Conservation (phyloP, 2,329 filamentous ascomycete genomes). For the Pseudogymnoascus sp. region DNA sequence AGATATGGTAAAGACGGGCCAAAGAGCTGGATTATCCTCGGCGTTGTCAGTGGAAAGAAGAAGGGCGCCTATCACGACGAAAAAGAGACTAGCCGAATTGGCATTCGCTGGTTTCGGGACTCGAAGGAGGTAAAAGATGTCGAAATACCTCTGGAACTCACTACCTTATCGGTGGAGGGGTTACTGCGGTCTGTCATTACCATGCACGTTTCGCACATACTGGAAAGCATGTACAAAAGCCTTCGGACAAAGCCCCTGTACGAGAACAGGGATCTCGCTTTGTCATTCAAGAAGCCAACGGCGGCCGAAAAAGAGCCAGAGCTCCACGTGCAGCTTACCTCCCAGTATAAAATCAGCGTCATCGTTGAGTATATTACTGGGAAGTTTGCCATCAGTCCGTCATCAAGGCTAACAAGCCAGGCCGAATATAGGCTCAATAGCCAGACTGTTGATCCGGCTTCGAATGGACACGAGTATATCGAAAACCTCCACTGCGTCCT, state of each 20-base stretch:
- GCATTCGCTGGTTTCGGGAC: conserved; percentile 76
- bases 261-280: conserved; percentile 47
- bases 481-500: conserved; percentile 56
- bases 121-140: conserved; percentile 64
- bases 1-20: conserved; percentile 48
- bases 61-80: conserved; percentile 36
- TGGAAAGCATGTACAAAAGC: conserved; percentile 58
- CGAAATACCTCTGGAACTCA: conserved; percentile 60
- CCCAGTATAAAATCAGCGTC: conserved; percentile 51
- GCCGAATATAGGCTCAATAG: conserved; percentile 60
- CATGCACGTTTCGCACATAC: conserved; percentile 63
- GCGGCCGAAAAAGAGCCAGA: conserved; percentile 59
- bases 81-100: conserved; percentile 47
- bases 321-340: conserved; percentile 63
- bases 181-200: conserved; percentile 70
- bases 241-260: conserved; percentile 56
- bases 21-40: conserved; percentile 89
- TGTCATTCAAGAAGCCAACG: conserved; percentile 51
- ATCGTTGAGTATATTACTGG: conserved; percentile 73
- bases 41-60: conserved; percentile 59
- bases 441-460: conserved; percentile 45
- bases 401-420: conserved; percentile 46
- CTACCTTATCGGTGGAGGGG: conserved; percentile 63
- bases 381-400: conserved; percentile 62
- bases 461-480: conserved; percentile 50